phyloP scores from a whole-genome alignment of 2,329 filamentous ascomycete genomes.

The Nothophaeocryptopus gaeumannii region DNA sequence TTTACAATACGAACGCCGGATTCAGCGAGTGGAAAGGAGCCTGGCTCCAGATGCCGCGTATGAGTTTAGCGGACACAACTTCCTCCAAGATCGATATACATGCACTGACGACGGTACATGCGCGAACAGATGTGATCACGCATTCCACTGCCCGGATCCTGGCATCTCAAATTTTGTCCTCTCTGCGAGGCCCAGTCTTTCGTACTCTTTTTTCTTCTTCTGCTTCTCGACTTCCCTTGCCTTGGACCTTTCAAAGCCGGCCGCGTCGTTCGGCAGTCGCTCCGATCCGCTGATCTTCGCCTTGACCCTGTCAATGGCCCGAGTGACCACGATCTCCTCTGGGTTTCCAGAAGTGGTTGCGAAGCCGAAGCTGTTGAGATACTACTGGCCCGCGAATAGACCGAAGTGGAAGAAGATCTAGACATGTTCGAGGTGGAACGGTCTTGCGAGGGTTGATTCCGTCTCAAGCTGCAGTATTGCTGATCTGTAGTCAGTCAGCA shows the following conservation, averaged over 20 bases:
- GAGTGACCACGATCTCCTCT: slow-evolving; percentile 8
- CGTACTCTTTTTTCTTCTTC: slow-evolving; percentile 21
- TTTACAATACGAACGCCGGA: too few species aligned
- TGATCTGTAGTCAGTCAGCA: too few species aligned
- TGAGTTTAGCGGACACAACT: too few species aligned
- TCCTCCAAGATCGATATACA: too few species aligned
- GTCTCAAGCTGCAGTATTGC: too few species aligned
- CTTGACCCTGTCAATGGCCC: slow-evolving; percentile 13
- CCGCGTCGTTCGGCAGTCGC: slow-evolving; percentile 2
- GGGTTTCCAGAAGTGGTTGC: neutral
- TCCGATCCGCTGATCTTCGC: slow-evolving; percentile 6
- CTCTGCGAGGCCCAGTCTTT: slow-evolving; percentile 16
- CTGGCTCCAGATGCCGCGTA: too few species aligned
- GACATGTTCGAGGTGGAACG: neutral
- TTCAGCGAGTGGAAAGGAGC: too few species aligned
- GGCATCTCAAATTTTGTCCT: slow-evolving; percentile 15
- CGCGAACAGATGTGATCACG: neutral
- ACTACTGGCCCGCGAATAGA: neutral
- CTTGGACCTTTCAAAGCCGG: slow-evolving; percentile 14
- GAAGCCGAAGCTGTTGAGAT: slow-evolving; percentile 3
- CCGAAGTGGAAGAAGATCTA: neutral
- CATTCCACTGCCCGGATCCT: slow-evolving; percentile 13
- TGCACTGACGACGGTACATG: too few species aligned
- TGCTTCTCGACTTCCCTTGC: slow-evolving; percentile 20
- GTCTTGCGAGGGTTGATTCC: neutral